phyloP scores from a whole-genome alignment of 1,284 basidiomycete genomes.

The Puccinia horiana region DNA sequence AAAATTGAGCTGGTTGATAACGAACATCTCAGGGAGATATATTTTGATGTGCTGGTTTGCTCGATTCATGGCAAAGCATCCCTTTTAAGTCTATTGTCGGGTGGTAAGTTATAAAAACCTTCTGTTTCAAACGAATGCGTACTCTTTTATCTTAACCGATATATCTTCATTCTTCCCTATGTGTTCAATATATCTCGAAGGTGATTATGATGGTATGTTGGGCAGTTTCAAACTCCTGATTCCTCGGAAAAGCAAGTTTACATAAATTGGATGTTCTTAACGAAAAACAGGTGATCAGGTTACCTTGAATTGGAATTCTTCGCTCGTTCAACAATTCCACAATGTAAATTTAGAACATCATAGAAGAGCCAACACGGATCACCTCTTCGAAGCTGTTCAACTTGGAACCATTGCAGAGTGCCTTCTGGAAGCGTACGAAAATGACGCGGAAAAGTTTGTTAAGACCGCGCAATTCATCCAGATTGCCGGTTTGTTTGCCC shows the following conservation, averaged over 20 bases:
- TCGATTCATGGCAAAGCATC: conserved; percentile 24
- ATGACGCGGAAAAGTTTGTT: conserved; percentile 12
- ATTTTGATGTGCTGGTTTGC: conserved; percentile 46
- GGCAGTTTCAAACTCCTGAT: not conserved
- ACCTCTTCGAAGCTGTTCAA: conserved; percentile 12
- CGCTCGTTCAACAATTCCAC: conserved; percentile 31
- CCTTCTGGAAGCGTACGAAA: not conserved
- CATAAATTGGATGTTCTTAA: not conserved
- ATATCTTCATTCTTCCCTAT: not conserved
- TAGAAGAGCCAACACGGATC: not conserved
- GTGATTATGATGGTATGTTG: conserved; percentile 46
- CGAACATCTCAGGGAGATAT: not conserved
- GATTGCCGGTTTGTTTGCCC: conserved; percentile 7
- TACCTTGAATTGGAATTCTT: conserved; percentile 12
- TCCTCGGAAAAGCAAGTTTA: not conserved
- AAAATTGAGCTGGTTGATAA: conserved; percentile 35
- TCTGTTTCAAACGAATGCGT: not conserved
- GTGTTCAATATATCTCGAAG: not conserved
- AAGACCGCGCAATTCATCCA: conserved; percentile 30
- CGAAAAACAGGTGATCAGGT: conserved; percentile 32
- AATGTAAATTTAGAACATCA: conserved; percentile 19
- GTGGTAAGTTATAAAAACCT: conserved; percentile 6
- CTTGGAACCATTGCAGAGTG: not conserved
- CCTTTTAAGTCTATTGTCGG: conserved; percentile 35
- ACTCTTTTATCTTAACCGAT: not conserved